Base-by-base conservation (phyloP, 2,329 filamentous ascomycete species). In the Aspergillus aculeatus region DNA sequence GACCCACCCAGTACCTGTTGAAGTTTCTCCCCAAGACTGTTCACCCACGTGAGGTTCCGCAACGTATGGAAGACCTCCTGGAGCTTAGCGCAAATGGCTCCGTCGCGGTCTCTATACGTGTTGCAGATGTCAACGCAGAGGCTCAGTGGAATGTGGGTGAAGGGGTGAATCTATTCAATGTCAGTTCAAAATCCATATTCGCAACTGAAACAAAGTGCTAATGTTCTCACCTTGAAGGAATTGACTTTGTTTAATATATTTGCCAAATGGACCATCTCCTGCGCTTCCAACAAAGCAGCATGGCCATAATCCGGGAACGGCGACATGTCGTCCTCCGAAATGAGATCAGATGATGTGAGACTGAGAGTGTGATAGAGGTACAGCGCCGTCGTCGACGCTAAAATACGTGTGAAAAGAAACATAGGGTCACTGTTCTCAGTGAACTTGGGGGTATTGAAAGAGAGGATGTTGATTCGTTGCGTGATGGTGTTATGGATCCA, bases 191-290 rank as follows among this genome's bases (percentile, higher is more conserved):
- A 6, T 12, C 14, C 32, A 5, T 16, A 16, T 35, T 35, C 4
- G 4, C 32, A 4, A 12, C 32, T 16, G 32, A 12, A 31, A 5
- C 21, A 12, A 7, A 10, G 47, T 5, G n/a, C 10, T 14, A 19
- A 31, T 9, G 4, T 6, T n/a, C 16, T 50, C 24, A 63, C 64
- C 48, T 61, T 64, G 12, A 64, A 64, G 14, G 54, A 63, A 23
- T 54, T 57, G 7, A 57, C 55, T 24, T 62, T 47, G 4, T 41
- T 55, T 16, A 66, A 51, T 1, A 53, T 54, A 24, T 55, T 57
- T 14, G 62, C 53, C 1, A 66, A 47, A 23, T 38, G 35, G 31
- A 64, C 58, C 16, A 66, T 61, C 24, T 66, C 60, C 51, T 59
- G 61, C 2, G 61, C 64, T 14, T 64, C 60, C 26, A n/a, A 50